Percentiles rank a stretch among this genome's conserved stretches.
Evolutionary conservation across 768 basidiomycete species (phyloP).

Genomic region (Lentinula edodes): DNA sequence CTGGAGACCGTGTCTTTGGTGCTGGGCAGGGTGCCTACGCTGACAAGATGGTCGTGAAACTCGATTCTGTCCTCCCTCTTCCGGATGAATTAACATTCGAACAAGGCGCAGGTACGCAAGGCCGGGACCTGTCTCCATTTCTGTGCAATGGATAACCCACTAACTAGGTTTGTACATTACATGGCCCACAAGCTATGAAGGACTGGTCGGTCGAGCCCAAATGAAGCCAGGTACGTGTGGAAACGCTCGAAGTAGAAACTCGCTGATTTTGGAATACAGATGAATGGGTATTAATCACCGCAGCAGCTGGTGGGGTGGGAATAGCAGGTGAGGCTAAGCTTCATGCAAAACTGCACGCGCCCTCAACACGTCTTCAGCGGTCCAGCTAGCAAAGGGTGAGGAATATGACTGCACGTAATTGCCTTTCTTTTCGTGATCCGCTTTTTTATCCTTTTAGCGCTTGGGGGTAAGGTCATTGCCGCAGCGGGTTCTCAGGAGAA

Average conservation of each 20-base stretch:
- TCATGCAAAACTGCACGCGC: background rate
- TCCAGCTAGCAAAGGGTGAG: conserved; percentile 88
- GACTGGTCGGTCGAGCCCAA: conserved; percentile 77
- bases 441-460: conserved; percentile 35
- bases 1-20: conserved; percentile 88
- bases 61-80: conserved; percentile 50
- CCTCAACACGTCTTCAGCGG: conserved; percentile 36
- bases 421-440: background rate
- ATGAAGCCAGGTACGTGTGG: conserved; percentile 59
- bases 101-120: conserved; percentile 68
- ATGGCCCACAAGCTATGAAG: conserved; percentile 93
- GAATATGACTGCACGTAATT: background rate
- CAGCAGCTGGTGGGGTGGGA: conserved; percentile 95
- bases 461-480: conserved; percentile 93
- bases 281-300: conserved; percentile 91
- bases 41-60: conserved; percentile 61
- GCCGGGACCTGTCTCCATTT: background rate
- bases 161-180: conserved; percentile 56
- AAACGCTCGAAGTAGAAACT: background rate
- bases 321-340: conserved; percentile 35
- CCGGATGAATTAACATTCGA: conserved; percentile 77
- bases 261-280: conserved; percentile 31
- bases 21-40: conserved; percentile 70
- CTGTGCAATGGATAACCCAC: background rate
- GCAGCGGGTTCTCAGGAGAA: conserved; percentile 81